phyloP scores from a whole-genome alignment of 2,329 filamentous ascomycete species.

The Apiospora phragmitis region DNA sequence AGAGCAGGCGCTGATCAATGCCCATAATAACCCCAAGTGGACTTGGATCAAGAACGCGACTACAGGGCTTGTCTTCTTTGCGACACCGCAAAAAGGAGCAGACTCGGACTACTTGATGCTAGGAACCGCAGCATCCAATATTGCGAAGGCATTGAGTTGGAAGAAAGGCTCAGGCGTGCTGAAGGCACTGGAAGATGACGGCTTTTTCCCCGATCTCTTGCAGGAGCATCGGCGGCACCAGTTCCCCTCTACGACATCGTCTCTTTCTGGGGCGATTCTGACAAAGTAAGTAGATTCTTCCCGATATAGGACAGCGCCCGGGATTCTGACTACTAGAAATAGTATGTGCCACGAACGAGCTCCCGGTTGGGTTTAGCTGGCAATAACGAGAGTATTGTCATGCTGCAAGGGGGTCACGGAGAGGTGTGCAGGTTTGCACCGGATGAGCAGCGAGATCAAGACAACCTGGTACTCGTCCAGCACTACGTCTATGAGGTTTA shows the following conservation, averaged over 20 bases:
- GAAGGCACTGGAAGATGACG: constrained; percentile 17
- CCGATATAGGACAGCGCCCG: neutral
- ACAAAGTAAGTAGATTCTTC: constrained; percentile 18
- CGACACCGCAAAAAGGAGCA: constrained; percentile 26
- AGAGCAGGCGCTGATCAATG: constrained; percentile 30
- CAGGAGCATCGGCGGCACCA: neutral
- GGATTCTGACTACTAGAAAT: neutral
- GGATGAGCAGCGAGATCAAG: neutral
- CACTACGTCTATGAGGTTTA: constrained; percentile 16
- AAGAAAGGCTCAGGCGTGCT: constrained; percentile 20
- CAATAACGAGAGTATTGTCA: constrained; percentile 17
- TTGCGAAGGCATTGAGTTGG: constrained; percentile 19
- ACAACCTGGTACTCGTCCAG: constrained; percentile 19
- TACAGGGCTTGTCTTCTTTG: constrained; percentile 26
- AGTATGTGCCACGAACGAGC: constrained; percentile 19
- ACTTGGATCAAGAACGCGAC: constrained; percentile 22
- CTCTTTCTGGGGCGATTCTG: constrained; percentile 26
- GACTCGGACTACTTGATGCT: constrained; percentile 19
- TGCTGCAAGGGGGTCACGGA: constrained; percentile 19
- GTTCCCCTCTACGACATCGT: constrained; percentile 13
- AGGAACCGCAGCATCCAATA: constrained; percentile 19
- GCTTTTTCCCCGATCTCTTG: constrained; percentile 23
- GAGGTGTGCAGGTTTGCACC: constrained; percentile 20
- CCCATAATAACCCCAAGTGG: constrained; percentile 24
- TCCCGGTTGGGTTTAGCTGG: constrained; percentile 16